Percentiles rank a stretch among this genome's conserved stretches.
Conservation (phyloP, 1,284 basidiomycete species). For the Austroboletus niveus region DNA sequence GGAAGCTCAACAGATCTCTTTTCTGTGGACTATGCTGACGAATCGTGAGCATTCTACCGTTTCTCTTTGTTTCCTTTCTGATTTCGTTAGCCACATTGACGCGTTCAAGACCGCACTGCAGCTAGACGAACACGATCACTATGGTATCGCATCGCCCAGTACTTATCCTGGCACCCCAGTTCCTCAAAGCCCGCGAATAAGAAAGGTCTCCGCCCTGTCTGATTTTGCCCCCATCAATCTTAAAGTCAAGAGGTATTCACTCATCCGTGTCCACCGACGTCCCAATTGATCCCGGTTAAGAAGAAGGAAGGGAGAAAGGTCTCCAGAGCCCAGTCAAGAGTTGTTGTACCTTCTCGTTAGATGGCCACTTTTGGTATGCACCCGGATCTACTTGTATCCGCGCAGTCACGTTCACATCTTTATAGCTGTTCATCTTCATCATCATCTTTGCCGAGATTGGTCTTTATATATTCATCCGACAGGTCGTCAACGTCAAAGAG, state of each 20-base stretch:
- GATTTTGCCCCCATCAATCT: constrained; percentile 93
- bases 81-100: constrained; percentile 59
- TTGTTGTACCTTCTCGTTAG: constrained; percentile 79
- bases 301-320: constrained; percentile 50
- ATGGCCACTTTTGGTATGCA: constrained; percentile 86
- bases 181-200: constrained; percentile 39
- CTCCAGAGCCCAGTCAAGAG: constrained; percentile 60
- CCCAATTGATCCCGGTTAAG: constrained; percentile 25
- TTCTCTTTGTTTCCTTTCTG: background rate
- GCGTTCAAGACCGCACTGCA: constrained; percentile 68
- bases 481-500: constrained; percentile 92
- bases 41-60: constrained; percentile 49
- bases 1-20: constrained; percentile 22
- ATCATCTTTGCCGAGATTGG: constrained; percentile 88
- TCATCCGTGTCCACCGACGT: background rate
- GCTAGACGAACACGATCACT: constrained; percentile 55
- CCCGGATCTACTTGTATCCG: background rate
- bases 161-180: constrained; percentile 26
- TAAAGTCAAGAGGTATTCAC: constrained; percentile 62
- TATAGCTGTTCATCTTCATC: constrained; percentile 75
- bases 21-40: constrained; percentile 63
- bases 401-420: constrained; percentile 6
- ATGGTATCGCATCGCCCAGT: constrained; percentile 34
- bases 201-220: constrained; percentile 84
- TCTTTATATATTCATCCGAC: constrained; percentile 83